Base-by-base conservation (phyloP, 2,329 filamentous ascomycete genomes). In the Cadophora luteo-olivacea region DNA sequence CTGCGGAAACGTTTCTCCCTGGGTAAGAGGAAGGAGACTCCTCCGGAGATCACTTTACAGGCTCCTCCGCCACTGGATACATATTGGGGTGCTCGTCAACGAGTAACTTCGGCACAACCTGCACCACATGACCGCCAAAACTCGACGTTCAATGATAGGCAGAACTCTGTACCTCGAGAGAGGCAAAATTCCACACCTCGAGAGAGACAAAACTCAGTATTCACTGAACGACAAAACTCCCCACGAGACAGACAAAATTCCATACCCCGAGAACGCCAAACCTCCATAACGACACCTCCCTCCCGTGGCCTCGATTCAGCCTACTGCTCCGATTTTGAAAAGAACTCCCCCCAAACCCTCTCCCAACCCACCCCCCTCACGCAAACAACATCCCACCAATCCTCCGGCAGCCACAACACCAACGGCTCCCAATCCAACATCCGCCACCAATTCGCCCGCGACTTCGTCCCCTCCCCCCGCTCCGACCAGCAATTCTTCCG, bases 401-500 rank as follows among this genome's bases (percentile, higher is more conserved):
- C 62, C 36, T 61, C 61, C 25, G 32, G 33, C n/a, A 54, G 58
- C 32, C 54, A 33, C 25, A 45, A 63, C 32, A 25, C 68, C 38
- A 25, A 67, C 55, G 22, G 33, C 58, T 52, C 64, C 38, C 25
- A 68, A 38, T 29, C 69, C 70, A 64, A 52, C 24, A 55, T 57
- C 66, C 63, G 25, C 51, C 51, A 8, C 54, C 62, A 67, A 62
- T 55, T 67, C 69, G 38, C 64, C 55, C 25, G 69, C 48, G 70
- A 72, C 32, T 70, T 71, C 65, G 61, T 75, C 2, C 70, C 75
- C 1, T 75, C 74, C 3, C 85, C 85, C 2, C 80, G 81, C 22
- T 86, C 84, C 0, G 85, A 87, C 24, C 80, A 72, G 64, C 87
- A 89, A 70, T 85, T 83, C 72, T 90, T 89, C 78, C 85, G 84